Evolutionary conservation across 2,329 filamentous ascomycete genomes (phyloP).

Genomic region (Venturia nashicola): DNA sequence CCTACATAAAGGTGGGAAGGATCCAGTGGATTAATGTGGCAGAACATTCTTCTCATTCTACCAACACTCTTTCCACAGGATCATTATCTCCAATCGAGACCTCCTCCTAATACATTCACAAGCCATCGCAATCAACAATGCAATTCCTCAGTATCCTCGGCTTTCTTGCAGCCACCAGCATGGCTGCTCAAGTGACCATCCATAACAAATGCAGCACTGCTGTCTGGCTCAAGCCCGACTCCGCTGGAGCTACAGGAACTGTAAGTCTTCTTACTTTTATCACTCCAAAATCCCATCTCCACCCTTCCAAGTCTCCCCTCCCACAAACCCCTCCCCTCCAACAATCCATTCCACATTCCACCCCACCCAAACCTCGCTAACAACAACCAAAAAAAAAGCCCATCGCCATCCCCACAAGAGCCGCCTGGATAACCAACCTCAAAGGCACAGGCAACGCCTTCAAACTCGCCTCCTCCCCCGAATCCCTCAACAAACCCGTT

Average conservation of each 20-base stretch:
- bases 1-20: neutral
- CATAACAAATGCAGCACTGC: neutral
- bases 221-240: neutral
- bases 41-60: neutral
- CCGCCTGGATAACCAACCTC: neutral
- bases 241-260: neutral
- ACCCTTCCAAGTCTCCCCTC: neutral
- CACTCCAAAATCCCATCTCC: neutral
- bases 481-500: neutral
- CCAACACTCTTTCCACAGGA: neutral
- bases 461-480: neutral
- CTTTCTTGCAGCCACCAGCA: neutral
- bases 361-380: neutral
- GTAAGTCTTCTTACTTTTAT: neutral
- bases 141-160: neutral
- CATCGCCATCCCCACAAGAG: neutral
- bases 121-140: neutral
- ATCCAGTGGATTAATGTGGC: neutral
- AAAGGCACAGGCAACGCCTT: neutral
- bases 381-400: neutral
- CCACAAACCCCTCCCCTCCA: neutral
- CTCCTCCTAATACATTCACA: neutral
- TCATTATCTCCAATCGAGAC: neutral
- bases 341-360: neutral
- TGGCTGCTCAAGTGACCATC: conserved; percentile 1